These are phyloP conservation scores for Phytophthora aleatoria DNA, from an alignment of 352 stramenopile genomes.

Conservation along the genomic window DNA sequence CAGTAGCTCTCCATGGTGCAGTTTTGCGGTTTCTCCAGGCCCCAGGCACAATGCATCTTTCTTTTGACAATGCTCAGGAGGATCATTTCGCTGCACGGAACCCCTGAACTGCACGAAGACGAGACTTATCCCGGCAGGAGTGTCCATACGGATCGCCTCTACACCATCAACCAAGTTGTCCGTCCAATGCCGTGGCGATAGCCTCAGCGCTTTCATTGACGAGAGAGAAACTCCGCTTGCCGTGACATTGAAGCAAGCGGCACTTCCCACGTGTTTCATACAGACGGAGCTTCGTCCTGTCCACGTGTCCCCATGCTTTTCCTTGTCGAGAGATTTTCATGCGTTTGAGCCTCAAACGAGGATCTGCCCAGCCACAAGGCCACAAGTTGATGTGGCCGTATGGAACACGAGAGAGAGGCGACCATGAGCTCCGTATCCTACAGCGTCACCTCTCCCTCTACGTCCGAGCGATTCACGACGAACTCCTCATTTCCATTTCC, in stretches of 20 bases:
- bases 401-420: conserved; percentile 22
- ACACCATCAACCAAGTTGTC: conserved; percentile 1
- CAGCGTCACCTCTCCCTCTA: conserved; percentile 8
- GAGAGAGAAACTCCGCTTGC: neutral
- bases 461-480: neutral
- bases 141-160: conserved; percentile 8
- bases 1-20: neutral
- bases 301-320: conserved; percentile 20
- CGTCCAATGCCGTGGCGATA: too few relatives aligned
- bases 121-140: neutral
- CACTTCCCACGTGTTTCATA: conserved; percentile 15
- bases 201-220: neutral
- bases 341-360: neutral
- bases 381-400: conserved; percentile 23
- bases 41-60: neutral
- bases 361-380: conserved; percentile 22
- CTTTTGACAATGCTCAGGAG: neutral
- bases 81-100: conserved; percentile 29
- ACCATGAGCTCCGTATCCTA: conserved; percentile 3
- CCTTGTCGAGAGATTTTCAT: conserved; percentile 6
- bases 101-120: neutral
- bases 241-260: conserved; percentile 4
- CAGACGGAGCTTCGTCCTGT: conserved; percentile 3
- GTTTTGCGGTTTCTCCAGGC: neutral
- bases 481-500: conserved; percentile 21